Conservation (phyloP, 2,329 filamentous ascomycete genomes). For the Aspergillus oerlinghausenensis region DNA sequence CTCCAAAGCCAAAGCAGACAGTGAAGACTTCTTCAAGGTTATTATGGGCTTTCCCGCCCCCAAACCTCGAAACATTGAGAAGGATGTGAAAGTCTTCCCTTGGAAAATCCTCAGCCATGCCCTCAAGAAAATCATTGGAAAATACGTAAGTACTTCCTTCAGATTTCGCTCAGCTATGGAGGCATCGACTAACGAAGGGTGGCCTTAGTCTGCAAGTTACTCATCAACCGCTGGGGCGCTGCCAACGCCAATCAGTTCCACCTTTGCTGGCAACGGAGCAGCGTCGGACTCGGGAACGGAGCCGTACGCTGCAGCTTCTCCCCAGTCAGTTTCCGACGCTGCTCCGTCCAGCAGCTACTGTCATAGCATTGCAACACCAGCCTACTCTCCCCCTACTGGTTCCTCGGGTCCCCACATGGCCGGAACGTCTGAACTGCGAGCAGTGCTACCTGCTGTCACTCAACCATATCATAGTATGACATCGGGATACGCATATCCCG, state of each 20-base stretch:
- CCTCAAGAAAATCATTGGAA: constrained; percentile 96
- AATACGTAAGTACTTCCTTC: constrained; percentile 64
- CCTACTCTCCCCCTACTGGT: constrained; percentile 42
- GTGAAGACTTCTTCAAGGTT: constrained; percentile 96
- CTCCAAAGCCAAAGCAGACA: constrained; percentile 86
- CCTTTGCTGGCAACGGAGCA: constrained; percentile 38
- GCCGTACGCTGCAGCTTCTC: constrained; percentile 44
- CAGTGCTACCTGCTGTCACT: constrained; percentile 27
- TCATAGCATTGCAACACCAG: constrained; percentile 38
- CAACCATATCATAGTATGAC: constrained; percentile 30
- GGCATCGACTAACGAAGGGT: constrained; percentile 15
- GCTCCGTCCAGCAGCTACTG: constrained; percentile 43
- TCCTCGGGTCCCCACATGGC: constrained; percentile 22
- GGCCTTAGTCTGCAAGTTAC: constrained; percentile 59
- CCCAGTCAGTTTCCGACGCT: constrained; percentile 45
- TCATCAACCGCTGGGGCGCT: constrained; percentile 57
- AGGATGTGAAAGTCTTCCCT: constrained; percentile 97
- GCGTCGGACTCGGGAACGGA: constrained; percentile 47
- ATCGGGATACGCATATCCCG: constrained; percentile 28
- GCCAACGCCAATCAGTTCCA: constrained; percentile 35
- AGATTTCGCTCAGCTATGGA: not conserved
- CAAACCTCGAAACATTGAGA: constrained; percentile 96
- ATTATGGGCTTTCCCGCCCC: constrained; percentile 97
- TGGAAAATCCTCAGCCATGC: constrained; percentile 87
- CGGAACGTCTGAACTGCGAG: constrained; percentile 37